Conservation (phyloP, 192 early-diverging fungal species). For the Backusella psychrophila region DNA sequence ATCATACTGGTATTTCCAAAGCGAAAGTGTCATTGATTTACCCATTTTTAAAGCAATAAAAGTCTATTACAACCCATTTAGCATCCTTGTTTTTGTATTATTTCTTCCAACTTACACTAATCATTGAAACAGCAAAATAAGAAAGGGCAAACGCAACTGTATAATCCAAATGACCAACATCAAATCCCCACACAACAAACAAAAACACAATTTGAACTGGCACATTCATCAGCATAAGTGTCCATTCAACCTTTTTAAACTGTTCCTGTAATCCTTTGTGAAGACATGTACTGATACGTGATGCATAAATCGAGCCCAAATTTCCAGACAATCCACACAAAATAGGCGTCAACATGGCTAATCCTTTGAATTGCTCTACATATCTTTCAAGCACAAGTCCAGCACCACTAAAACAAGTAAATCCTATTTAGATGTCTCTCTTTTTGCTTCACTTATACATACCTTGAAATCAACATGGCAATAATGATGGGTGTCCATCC, state of each 20-base stretch:
- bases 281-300: conserved; percentile 71
- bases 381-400: conserved; percentile 67
- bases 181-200: conserved; percentile 42
- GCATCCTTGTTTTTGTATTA: neutral
- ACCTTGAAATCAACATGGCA: conserved; percentile 73
- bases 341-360: conserved; percentile 68
- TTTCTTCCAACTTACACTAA: conserved; percentile 46
- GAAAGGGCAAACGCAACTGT: conserved; percentile 42
- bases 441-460: conserved; percentile 10
- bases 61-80: conserved; percentile 43
- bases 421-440: neutral
- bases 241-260: conserved; percentile 51
- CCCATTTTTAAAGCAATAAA: conserved; percentile 55
- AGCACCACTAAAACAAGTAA: conserved; percentile 42
- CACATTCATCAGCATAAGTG: conserved; percentile 65
- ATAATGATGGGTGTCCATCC: conserved; percentile 78
- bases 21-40: conserved; percentile 48
- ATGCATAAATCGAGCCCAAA: conserved; percentile 76
- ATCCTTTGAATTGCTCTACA: conserved; percentile 60
- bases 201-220: conserved; percentile 67
- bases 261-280: conserved; percentile 51
- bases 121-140: conserved; percentile 54
- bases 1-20: conserved; percentile 73
- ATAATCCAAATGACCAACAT: conserved; percentile 44
- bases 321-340: conserved; percentile 71